Conservation (phyloP, 148 eudicot genomes). For the Arctostaphylos glauca region DNA sequence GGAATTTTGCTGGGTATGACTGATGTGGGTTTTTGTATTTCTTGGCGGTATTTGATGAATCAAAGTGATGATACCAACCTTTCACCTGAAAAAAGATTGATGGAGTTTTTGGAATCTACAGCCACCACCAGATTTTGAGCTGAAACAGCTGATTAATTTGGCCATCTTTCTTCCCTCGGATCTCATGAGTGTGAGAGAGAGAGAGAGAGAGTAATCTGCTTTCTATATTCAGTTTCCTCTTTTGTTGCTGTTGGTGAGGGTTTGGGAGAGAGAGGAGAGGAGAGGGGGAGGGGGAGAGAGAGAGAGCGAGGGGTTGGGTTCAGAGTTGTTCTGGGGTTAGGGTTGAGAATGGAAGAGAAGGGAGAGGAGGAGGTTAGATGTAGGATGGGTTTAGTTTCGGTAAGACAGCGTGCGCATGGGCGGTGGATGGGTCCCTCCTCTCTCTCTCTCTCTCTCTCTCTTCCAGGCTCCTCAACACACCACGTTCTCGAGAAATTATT, state of each 20-base stretch:
- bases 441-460: slow-evolving; percentile 8
- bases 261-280: slow-evolving; percentile 13
- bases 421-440: slow-evolving; percentile 25
- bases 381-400: slow-evolving; percentile 17
- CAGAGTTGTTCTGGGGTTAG: slow-evolving; percentile 33
- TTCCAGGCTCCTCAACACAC: slow-evolving; percentile 1
- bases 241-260: slow-evolving; percentile 22
- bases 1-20: not conserved
- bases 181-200: not conserved
- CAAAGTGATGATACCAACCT: not conserved
- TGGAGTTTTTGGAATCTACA: not conserved
- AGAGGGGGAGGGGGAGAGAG: slow-evolving; percentile 15
- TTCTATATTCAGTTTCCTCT: not conserved
- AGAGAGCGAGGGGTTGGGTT: slow-evolving; percentile 11
- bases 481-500: slow-evolving; percentile 11
- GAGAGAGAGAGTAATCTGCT: no score
- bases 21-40: not conserved
- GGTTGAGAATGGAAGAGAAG: slow-evolving; percentile 35
- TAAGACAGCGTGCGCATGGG: slow-evolving; percentile 42
- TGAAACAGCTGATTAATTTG: slow-evolving; percentile 18
- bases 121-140: slow-evolving; percentile 2
- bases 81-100: not conserved
- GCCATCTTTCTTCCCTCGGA: slow-evolving; percentile 17
- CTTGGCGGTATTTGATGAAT: not conserved
- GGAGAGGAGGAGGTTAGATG: slow-evolving; percentile 8